These are phyloP conservation scores for Aureobasidium pullulans DNA, from an alignment of 2,329 filamentous ascomycete genomes.

Conservation along the genomic window DNA sequence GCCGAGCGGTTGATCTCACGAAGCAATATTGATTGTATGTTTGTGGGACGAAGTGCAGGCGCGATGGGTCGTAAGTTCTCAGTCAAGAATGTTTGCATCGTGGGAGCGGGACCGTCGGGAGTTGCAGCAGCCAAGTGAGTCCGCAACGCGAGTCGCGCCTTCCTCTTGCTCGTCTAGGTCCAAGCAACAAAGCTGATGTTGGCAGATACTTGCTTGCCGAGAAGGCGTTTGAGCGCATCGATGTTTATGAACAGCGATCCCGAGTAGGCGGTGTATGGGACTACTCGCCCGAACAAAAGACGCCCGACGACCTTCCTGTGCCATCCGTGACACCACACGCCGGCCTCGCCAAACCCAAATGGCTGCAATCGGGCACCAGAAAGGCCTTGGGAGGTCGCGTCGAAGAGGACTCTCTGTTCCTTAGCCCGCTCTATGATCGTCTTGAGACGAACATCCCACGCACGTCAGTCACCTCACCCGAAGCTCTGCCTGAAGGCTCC, in stretches of 20 bases:
- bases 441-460: conserved; percentile 85
- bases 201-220: conserved; percentile 63
- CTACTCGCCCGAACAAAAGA: conserved; percentile 50
- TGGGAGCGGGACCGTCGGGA: conserved; percentile 77
- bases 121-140: conserved; percentile 64
- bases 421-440: conserved; percentile 75
- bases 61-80: conserved; percentile 22
- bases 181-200: conserved; percentile 1
- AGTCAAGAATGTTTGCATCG: conserved; percentile 61
- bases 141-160: neutral
- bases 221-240: conserved; percentile 60
- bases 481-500: conserved; percentile 65
- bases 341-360: conserved; percentile 57
- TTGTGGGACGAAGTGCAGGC: neutral
- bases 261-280: conserved; percentile 81
- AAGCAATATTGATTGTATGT: neutral
- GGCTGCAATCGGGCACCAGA: conserved; percentile 26
- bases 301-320: conserved; percentile 40
- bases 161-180: neutral
- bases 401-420: conserved; percentile 51
- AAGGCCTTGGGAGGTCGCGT: conserved; percentile 12
- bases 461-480: conserved; percentile 38
- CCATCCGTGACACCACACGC: conserved; percentile 61
- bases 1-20: too few species aligned
- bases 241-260: conserved; percentile 73